These are phyloP conservation scores for Fraxinus paxiana DNA, from an alignment of 305 asterid genomes.

Conservation along the genomic window DNA sequence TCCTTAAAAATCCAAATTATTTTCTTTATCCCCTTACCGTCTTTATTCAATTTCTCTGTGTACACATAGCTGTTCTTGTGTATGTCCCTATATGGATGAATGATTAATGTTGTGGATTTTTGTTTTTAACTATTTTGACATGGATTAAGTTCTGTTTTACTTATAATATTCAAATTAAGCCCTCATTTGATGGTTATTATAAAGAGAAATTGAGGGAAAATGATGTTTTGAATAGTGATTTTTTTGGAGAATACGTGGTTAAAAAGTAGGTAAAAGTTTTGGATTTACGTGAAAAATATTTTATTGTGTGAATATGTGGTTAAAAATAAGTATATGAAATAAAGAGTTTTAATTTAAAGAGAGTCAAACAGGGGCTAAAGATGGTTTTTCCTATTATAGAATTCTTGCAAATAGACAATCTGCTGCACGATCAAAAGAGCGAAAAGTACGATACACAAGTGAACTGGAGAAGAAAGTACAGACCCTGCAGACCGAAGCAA, in stretches of 20 bases:
- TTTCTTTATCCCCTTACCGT: neutral
- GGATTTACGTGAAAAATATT: neutral
- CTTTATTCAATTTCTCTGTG: neutral
- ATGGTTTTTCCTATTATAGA: constrained; percentile 36
- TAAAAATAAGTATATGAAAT: neutral
- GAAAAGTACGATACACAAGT: constrained; percentile 68
- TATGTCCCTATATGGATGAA: neutral
- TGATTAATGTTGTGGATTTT: neutral
- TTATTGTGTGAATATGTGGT: neutral
- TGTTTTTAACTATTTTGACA: neutral
- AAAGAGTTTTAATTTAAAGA: neutral
- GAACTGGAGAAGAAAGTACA: constrained; percentile 97
- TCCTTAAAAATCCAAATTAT: neutral
- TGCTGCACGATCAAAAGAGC: constrained; percentile 93
- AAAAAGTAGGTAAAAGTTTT: no score
- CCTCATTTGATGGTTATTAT: neutral
- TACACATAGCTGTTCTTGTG: neutral
- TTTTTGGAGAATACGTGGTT: neutral
- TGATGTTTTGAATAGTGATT: neutral
- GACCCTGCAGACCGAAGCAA: constrained; percentile 86
- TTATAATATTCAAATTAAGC: constrained; percentile 13
- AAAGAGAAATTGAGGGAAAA: neutral
- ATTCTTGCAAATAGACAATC: constrained; percentile 96
- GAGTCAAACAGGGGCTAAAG: neutral
- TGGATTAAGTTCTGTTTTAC: neutral